Base-by-base conservation (phyloP, 345 rosid genomes). In the Atalantia buxifolia region DNA sequence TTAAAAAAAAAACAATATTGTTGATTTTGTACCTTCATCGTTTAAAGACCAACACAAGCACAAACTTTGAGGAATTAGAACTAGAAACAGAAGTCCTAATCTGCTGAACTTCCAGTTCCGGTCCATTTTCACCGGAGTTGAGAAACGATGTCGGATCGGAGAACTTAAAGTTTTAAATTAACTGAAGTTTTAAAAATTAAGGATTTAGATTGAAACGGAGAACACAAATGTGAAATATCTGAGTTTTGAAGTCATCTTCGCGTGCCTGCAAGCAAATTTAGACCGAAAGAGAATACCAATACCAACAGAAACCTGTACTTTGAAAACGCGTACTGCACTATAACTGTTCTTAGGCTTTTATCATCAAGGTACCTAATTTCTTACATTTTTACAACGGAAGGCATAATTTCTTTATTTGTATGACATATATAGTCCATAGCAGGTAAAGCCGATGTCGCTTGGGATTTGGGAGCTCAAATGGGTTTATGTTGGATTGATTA, bases 1-100 rank as follows among this genome's bases (percentile, higher is more conserved):
- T 53, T 53, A 77, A 38, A 38, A 55, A 31, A 31, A 35, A 13
- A 8, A 28, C n/a, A 69, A 80, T 72, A 6, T 22, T 42, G 24
- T 13, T 35, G 16, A 25, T n/a, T 3, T 40, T 66, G 3, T 83
- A 94, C 97, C 97, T 85, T 90, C 91, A 18, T 85, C 85, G 53
- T 89, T 92, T 35, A 92, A 82, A 48, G 93, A 85, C 74, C 24
- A 85, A 63, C 90, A 84, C 13, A 74, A 76, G 48, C 83, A 70
- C 55, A 85, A 73, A 81, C 81, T 65, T 27, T 77, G 86, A 77
- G 66, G 81, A 59, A 87, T 57, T 33, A 82, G 73, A 60, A 85
- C 28, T 36, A 81, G 1, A 30, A 77, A 33, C 74, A 74, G 66
- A 57, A 81, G 40, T 33, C 79, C 66, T 40, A 74, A 87, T 66